Evolutionary conservation across 1,139 yeast genomes (phyloP).

Genomic region (Geotrichum klebahnii): DNA sequence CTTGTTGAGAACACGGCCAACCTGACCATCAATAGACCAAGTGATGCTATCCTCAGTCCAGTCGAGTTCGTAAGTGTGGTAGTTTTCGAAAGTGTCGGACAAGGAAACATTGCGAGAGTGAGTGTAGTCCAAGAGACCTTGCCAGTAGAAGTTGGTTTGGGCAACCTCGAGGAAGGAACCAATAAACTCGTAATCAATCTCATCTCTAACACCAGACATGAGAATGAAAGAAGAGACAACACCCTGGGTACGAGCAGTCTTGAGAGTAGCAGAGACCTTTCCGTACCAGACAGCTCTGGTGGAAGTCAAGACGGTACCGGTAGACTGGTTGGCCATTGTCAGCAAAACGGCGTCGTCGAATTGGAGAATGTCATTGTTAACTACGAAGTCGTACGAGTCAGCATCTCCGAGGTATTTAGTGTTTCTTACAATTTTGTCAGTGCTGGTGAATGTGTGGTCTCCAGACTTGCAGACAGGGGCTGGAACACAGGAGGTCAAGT

Average conservation of each 20-base stretch:
- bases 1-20: constrained; percentile 62
- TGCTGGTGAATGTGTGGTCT: constrained; percentile 28
- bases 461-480: constrained; percentile 41
- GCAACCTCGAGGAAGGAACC: constrained; percentile 65
- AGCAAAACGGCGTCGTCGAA: constrained; percentile 53
- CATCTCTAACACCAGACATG: constrained; percentile 83
- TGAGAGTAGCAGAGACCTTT: constrained; percentile 61
- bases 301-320: constrained; percentile 79
- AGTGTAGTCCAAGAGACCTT: constrained; percentile 66
- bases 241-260: constrained; percentile 72
- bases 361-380: constrained; percentile 61
- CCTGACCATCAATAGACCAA: constrained; percentile 73
- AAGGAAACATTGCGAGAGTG: constrained; percentile 51
- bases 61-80: constrained; percentile 75
- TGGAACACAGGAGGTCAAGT: constrained; percentile 64
- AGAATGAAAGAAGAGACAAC: constrained; percentile 82
- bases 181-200: constrained; percentile 81
- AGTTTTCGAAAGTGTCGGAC: constrained; percentile 56
- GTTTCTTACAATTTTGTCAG: constrained; percentile 38
- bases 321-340: constrained; percentile 75
- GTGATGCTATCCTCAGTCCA: constrained; percentile 71
- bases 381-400: constrained; percentile 64
- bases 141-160: constrained; percentile 75
- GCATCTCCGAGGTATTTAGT: constrained; percentile 67
- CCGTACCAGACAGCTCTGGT: constrained; percentile 86